Evolutionary conservation across 1,139 yeast genomes (phyloP), one percentile per base, ranked within the genome.

Genomic region (Lodderomyces beijingensis): DNA sequence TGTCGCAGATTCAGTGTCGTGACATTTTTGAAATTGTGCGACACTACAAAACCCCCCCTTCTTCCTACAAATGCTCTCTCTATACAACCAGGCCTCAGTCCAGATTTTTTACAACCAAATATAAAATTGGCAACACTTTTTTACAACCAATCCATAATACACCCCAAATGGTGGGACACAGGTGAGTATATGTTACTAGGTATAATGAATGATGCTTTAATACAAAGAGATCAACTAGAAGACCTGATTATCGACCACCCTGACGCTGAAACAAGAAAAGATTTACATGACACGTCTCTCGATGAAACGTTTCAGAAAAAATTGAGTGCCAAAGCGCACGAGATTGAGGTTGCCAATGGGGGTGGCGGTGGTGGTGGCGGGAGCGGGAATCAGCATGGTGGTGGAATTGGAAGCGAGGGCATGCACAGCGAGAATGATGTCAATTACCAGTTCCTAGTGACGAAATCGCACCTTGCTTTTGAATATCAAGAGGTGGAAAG

Each of bases 201-300:
- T 19, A 19, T 19, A 19, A 32, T 32, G 32, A 19, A 28, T 24
- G 16, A 32, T 17, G 30, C 16, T 16, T 17, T 12, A 16, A 32
- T 27, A 18, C 30, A 27, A 27, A 63, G 68, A 11, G 75, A 69
- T 43, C 54, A 57, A 39, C 50, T 69, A 12, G 75, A 69, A 42
- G 74, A 68, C 41, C 68, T 62, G 49, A 53, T 69, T 39, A 68
- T 69, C 8, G 74, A 68, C 41, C 66, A 68, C 44, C 72, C 73
- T 0, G 70, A 65, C 41, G 65, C 61, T 1, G 39, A 47, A n/a
- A 62, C 73, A 3, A 47, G 50, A 35, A 55, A 47, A 31, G 68
- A 48, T 30, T 55, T 60, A 34, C 19, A 30, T 5, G 53, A 41
- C 16, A 63, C 56, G 8, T 51, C 64, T 1, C 46, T 65, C 8